phyloP scores from a whole-genome alignment of 805 yeast species.

The Diddensiella santjacobensis region DNA sequence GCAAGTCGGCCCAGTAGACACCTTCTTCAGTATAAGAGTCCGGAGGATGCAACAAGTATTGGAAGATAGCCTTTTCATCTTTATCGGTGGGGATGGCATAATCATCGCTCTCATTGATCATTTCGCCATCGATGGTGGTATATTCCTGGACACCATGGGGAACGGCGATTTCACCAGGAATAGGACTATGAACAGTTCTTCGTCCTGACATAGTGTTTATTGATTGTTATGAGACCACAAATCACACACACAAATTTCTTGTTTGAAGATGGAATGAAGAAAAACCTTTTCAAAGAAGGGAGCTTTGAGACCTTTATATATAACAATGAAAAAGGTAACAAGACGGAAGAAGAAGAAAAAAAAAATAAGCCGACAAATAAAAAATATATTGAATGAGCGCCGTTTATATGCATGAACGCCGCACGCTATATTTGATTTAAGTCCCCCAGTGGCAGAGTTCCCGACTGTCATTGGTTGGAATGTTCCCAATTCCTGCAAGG shows the following conservation, averaged over 20 bases:
- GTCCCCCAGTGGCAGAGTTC: too few species aligned
- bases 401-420: too few species aligned
- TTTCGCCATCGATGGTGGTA: conserved; percentile 36
- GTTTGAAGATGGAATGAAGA: too few species aligned
- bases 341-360: too few species aligned
- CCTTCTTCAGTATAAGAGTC: conserved; percentile 35
- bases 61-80: conserved; percentile 34
- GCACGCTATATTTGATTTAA: too few species aligned
- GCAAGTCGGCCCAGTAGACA: conserved; percentile 39
- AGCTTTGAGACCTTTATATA: too few species aligned
- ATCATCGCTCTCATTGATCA: conserved; percentile 26
- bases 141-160: conserved; percentile 38
- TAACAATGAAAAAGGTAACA: too few species aligned
- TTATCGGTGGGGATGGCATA: conserved; percentile 25
- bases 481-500: too few species aligned
- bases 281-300: too few species aligned
- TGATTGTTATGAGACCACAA: background rate
- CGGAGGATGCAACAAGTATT: conserved; percentile 32
- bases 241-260: background rate
- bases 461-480: too few species aligned
- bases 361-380: too few species aligned
- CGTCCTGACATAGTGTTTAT: conserved; percentile 4
- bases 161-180: conserved; percentile 35
- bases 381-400: too few species aligned
- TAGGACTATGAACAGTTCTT: conserved; percentile 28